A percentile compares a stretch with the other conserved stretches of the same genome.
Evolutionary conservation across 768 basidiomycete genomes (phyloP).

Genomic region (Kwoniella bestiolae): DNA sequence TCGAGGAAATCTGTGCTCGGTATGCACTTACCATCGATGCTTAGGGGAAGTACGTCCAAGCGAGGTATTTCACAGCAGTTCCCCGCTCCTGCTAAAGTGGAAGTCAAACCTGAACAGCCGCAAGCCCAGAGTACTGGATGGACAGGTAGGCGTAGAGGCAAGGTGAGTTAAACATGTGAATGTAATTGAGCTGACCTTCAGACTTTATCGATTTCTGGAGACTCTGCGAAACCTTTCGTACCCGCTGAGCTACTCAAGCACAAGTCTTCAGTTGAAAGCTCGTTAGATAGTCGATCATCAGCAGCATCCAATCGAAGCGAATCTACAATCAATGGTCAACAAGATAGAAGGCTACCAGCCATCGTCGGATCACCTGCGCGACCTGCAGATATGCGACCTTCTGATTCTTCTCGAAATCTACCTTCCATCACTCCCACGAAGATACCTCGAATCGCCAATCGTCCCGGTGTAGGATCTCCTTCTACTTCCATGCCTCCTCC

Average conservation of each 20-base stretch:
- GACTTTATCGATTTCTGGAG: conserved; percentile 47
- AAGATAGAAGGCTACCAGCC: conserved; percentile 30
- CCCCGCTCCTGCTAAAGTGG: conserved; percentile 6
- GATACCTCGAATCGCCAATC: conserved; percentile 56
- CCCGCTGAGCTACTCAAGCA: conserved; percentile 24
- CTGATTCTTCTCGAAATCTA: conserved; percentile 27
- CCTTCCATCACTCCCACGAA: conserved; percentile 55
- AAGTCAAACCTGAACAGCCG: conserved; percentile 1
- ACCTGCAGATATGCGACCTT: conserved; percentile 14
- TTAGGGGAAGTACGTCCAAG: conserved; percentile 81
- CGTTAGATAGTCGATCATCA: conserved; percentile 22
- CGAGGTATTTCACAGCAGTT: conserved; percentile 65
- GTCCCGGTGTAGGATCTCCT: conserved; percentile 32
- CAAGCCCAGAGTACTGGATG: conserved; percentile 44
- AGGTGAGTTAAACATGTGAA: conserved; percentile 32
- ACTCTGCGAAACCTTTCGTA: conserved; percentile 24
- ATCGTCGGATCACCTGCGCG: conserved; percentile 44
- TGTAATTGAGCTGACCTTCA: conserved; percentile 26
- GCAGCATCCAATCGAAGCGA: conserved; percentile 27
- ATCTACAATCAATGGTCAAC: conserved; percentile 36
- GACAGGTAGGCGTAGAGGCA: conserved; percentile 49
- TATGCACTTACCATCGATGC: conserved; percentile 75
- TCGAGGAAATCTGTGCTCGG: conserved; percentile 70
- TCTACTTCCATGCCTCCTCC: conserved; percentile 44
- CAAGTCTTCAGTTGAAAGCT: conserved; percentile 32